A percentile compares a stretch with the other conserved stretches of the same genome.
Evolutionary conservation across 2,329 filamentous ascomycete species (phyloP).

Genomic region (Neospermospora avenae): DNA sequence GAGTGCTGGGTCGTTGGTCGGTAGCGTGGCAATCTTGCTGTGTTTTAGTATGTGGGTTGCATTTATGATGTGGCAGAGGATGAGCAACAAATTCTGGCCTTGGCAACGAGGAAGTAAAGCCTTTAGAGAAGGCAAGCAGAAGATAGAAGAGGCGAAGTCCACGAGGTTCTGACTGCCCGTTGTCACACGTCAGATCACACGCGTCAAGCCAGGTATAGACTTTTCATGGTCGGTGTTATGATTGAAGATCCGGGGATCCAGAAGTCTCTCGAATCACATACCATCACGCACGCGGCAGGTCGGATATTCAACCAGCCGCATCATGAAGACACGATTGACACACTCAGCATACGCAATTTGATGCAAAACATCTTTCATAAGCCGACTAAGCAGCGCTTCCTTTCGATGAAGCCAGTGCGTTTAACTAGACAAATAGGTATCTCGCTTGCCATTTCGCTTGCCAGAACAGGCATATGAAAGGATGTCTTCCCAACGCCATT

Average conservation of each 20-base stretch:
- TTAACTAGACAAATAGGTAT: conserved; percentile 1
- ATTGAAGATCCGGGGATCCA: conserved; percentile 3
- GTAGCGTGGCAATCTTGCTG: neutral
- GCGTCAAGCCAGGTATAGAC: neutral
- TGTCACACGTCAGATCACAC: neutral
- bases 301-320: neutral
- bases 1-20: conserved; percentile 1
- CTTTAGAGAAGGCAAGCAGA: conserved; percentile 3
- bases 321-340: neutral
- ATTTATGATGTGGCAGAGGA: conserved; percentile 6
- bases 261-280: conserved; percentile 5
- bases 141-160: neutral
- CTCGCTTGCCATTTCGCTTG: neutral
- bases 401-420: neutral
- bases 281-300: neutral
- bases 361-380: neutral
- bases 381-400: neutral
- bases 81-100: conserved; percentile 4
- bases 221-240: neutral
- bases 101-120: conserved; percentile 7
- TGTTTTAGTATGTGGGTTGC: neutral
- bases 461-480: neutral
- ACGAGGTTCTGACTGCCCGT: neutral
- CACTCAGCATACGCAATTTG: neutral
- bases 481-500: conserved; percentile 4